Base-by-base conservation (phyloP, 2,329 filamentous ascomycete genomes). In the Plectosphaerella cucumerina region DNA sequence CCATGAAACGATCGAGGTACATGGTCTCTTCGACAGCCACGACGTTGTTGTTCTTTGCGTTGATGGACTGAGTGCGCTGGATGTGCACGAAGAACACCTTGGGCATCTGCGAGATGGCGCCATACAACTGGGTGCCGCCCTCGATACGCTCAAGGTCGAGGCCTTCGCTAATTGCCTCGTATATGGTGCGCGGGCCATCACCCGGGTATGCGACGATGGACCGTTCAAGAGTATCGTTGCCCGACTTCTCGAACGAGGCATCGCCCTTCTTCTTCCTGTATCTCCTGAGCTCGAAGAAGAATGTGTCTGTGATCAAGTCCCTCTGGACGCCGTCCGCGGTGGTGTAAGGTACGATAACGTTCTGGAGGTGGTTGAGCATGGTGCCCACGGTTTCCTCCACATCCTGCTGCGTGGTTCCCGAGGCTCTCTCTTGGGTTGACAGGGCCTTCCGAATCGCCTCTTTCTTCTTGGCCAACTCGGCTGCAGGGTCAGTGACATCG, bases 361-460 rank as follows among this genome's bases (percentile, higher is more conserved):
- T 91, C 61, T 94, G 89, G n/a, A 97, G 76, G 47, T 94, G 87
- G 62, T 93, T 91, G 52, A 97, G 82, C 22, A 96, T 89, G 61
- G 93, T 94, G 52, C 90, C 90, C 72, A 97, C 92, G 44, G 97
- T 93, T 68, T 99, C 94, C 12, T 91, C 91, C 5, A 97, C 93
- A 69, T 99, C 94, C 70, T 99, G 92, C 63, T 99, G 94, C 33
- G 90, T 76, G 0, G 78, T 81, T 3, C 78, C 78, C 10, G 74
- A 75, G 31, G 69, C 70, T 60, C 72, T 56, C 50, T 72, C 72
- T 62, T 70, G 73, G 60, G 70, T 72, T 59, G 73, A 76, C 22
- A 73, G 70, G 5, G 69, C 76, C 50, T 62, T 70, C 44, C 66
- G 67, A 10, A 80, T 73, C 49, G 72, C 72, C 46, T 76, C 64